phyloP scores from a whole-genome alignment of 2,329 filamentous ascomycete genomes.

The Calonectria ilicicola region DNA sequence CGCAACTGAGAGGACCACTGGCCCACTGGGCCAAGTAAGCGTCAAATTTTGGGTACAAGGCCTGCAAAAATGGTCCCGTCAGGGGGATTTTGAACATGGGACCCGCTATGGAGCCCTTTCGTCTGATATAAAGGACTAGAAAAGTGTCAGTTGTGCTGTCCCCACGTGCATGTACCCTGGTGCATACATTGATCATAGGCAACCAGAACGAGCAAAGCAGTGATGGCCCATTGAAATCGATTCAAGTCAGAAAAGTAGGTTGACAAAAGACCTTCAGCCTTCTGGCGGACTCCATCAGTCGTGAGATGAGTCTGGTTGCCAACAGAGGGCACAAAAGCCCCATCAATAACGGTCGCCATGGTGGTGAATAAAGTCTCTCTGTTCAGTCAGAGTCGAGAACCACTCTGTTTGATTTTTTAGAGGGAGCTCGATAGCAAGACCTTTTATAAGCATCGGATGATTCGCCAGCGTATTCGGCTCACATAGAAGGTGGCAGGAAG shows the following conservation, averaged over 20 bases:
- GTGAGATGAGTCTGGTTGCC: slow-evolving; percentile 13
- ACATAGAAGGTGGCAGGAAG: background rate
- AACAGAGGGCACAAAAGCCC: background rate
- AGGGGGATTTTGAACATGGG: slow-evolving; percentile 74
- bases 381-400: background rate
- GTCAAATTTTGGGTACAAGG: slow-evolving; percentile 79
- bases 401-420: background rate
- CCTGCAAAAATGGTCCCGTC: slow-evolving; percentile 82
- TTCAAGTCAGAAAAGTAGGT: slow-evolving; percentile 21
- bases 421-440: background rate
- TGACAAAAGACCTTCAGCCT: slow-evolving; percentile 15
- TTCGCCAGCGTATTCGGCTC: slow-evolving; percentile 3
- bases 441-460: slow-evolving; percentile 1
- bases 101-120: slow-evolving; percentile 73
- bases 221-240: slow-evolving; percentile 37
- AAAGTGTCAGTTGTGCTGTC: background rate
- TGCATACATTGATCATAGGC: slow-evolving; percentile 55
- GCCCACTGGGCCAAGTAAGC: slow-evolving; percentile 82
- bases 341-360: background rate
- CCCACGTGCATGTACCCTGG: background rate
- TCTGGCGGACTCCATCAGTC: background rate
- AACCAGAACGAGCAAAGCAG: slow-evolving; percentile 47
- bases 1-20: slow-evolving; percentile 82
- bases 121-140: slow-evolving; percentile 69
- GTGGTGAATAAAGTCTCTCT: background rate